Conservation (phyloP, 1,139 yeast genomes). For the Yamadazyma kanchanaburiensis region DNA sequence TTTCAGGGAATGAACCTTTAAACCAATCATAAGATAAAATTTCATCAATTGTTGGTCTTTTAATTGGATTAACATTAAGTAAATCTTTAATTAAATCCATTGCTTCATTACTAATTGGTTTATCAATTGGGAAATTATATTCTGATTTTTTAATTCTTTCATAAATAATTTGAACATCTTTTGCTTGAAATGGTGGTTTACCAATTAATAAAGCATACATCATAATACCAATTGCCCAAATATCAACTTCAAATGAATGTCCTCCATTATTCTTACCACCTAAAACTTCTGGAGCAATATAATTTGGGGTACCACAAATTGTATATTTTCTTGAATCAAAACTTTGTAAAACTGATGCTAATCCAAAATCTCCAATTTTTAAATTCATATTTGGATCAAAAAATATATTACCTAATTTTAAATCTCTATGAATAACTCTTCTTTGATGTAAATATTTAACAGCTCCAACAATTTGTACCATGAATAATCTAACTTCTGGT, state of each 20-base stretch:
- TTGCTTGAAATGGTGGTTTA: constrained; percentile 96
- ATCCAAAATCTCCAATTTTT: constrained; percentile 94
- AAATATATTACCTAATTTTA: constrained; percentile 91
- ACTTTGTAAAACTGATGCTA: constrained; percentile 81
- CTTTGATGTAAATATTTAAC: constrained; percentile 87
- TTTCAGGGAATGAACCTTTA: constrained; percentile 79
- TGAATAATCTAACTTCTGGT: constrained; percentile 86
- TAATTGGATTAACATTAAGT: constrained; percentile 72
- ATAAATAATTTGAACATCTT: constrained; percentile 89
- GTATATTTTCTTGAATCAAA: constrained; percentile 76
- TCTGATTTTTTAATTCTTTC: constrained; percentile 86
- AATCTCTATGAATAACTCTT: constrained; percentile 93
- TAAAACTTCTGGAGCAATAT: constrained; percentile 95
- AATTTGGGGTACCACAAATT: constrained; percentile 97
- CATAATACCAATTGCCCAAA: constrained; percentile 98
- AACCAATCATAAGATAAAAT: constrained; percentile 83
- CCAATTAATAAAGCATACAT: constrained; percentile 87
- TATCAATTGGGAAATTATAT: constrained; percentile 75
- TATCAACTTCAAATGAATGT: constrained; percentile 90
- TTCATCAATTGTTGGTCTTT: constrained; percentile 78
- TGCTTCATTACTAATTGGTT: constrained; percentile 69
- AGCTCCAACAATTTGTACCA: constrained; percentile 94
- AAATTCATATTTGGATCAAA: constrained; percentile 89
- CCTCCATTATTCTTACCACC: constrained; percentile 79
- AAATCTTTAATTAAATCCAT: constrained; percentile 66